These are phyloP conservation scores for Gossypium lobatum DNA, from an alignment of 441 rosid genomes.

Conservation along the genomic window DNA sequence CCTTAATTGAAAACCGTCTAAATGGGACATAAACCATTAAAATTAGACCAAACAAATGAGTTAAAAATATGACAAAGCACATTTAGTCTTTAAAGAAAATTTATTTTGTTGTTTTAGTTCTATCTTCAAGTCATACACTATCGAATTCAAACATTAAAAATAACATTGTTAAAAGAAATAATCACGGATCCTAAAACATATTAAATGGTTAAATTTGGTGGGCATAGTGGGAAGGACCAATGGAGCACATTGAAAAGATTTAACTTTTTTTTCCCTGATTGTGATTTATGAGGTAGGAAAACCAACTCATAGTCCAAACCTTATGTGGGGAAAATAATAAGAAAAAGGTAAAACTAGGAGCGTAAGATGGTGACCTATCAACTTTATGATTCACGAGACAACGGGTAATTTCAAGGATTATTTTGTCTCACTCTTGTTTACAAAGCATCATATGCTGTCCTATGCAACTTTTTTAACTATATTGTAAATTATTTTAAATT, in stretches of 20 bases:
- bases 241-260: background rate
- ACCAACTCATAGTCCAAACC: background rate
- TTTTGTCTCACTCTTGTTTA: constrained; percentile 1
- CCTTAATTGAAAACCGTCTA: no score
- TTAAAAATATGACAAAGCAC: no score
- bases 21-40: no score
- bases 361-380: background rate
- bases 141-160: no score
- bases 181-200: no score
- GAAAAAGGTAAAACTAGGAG: no score
- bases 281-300: background rate
- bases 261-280: background rate
- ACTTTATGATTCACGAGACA: background rate
- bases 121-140: no score
- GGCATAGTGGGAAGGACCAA: background rate
- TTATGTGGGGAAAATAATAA: background rate
- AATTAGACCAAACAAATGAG: no score
- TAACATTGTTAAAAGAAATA: no score
- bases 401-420: background rate
- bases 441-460: background rate
- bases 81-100: no score
- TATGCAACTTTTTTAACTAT: background rate
- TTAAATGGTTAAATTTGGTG: background rate
- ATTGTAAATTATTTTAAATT: no score
- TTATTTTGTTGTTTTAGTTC: no score